These are phyloP conservation scores for Exophiala sideris DNA, from an alignment of 2,329 filamentous ascomycete species.

Conservation along the genomic window DNA sequence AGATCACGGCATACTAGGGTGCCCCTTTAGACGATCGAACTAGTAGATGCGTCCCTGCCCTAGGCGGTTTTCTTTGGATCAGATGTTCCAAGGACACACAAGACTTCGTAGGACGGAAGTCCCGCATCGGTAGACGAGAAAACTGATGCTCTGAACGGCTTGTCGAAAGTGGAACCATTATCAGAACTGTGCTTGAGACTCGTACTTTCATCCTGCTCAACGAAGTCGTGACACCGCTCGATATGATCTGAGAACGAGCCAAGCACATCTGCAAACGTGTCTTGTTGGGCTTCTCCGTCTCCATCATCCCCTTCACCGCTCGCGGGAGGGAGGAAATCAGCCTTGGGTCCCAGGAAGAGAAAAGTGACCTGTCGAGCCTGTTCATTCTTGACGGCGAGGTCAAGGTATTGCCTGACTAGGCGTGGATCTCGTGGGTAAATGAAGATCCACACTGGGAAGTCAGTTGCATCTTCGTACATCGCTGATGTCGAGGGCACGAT, in stretches of 20 bases:
- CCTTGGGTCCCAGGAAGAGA: slow-evolving; percentile 1
- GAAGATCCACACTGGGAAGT: slow-evolving; percentile 50
- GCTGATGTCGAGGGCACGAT: slow-evolving; percentile 46
- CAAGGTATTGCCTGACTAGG: slow-evolving; percentile 46
- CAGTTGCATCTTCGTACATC: slow-evolving; percentile 39
- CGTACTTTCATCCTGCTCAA: not conserved
- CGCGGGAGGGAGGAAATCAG: not conserved
- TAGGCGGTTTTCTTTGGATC: too few species aligned
- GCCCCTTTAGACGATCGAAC: too few species aligned
- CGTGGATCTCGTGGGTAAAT: slow-evolving; percentile 52
- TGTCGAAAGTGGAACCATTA: not conserved
- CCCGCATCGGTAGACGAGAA: not conserved
- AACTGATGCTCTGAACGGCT: not conserved
- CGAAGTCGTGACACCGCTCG: not conserved
- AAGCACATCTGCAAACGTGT: not conserved
- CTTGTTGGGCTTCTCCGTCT: not conserved
- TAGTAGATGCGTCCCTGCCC: too few species aligned
- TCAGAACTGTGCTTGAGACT: not conserved
- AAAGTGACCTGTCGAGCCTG: not conserved
- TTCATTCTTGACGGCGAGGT: slow-evolving; percentile 7
- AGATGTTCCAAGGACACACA: too few species aligned
- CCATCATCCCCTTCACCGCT: not conserved
- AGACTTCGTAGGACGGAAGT: not conserved
- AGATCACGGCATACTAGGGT: too few species aligned
- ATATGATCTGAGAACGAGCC: not conserved